Evolutionary conservation across 2,329 filamentous ascomycete species (phyloP), one percentile per base, ranked within the genome.

Genomic region (Fusarium sublunatum): DNA sequence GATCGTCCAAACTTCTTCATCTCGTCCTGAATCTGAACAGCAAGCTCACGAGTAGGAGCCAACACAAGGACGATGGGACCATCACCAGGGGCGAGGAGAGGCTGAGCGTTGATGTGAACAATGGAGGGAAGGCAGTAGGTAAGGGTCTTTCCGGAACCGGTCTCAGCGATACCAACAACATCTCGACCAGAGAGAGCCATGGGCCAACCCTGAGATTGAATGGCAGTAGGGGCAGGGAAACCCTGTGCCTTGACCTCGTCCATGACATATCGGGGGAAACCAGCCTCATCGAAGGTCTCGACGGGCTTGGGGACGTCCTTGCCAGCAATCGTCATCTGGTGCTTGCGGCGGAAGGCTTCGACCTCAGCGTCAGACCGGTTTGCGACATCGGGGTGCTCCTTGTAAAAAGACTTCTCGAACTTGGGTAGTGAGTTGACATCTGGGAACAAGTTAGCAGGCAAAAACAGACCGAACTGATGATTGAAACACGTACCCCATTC

Each of bases 321-420:
- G 63, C 95, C 95, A 71, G 90, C 84, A 52, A 98, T 84, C 41
- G 92, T 86, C 78, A 99, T 97, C 73, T 92, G 84, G 73, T 95
- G 88, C 74, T 92, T 87, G 74, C 87, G 88, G 75, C 95, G 91
- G 84, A 97, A 99, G 53, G 88, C 91, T 26, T 93, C 90, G 55
- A 99, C 91, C 64, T 98, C 94, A 53, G 86, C 86, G 38, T 86
- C 77, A 11, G 92, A 88, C 73, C 95, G 91, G 72, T 79, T 83
- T 61, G 88, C 79, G 60, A 99, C 94, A 58, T 87, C 87, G 29
- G 89, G 85, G 75, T 95, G 89, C 81, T 98, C 95, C 83, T 98
- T 97, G 87, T 99, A 99, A 82, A 99, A 99, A 8, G 91, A 93
- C 82, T 99, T 99, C 77, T 99, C 95, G 81, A 99, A 99, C 80